Evolutionary conservation across 805 yeast species (phyloP), one percentile per base, ranked within the genome.

Genomic region (Zygosaccharomyces bailii): DNA sequence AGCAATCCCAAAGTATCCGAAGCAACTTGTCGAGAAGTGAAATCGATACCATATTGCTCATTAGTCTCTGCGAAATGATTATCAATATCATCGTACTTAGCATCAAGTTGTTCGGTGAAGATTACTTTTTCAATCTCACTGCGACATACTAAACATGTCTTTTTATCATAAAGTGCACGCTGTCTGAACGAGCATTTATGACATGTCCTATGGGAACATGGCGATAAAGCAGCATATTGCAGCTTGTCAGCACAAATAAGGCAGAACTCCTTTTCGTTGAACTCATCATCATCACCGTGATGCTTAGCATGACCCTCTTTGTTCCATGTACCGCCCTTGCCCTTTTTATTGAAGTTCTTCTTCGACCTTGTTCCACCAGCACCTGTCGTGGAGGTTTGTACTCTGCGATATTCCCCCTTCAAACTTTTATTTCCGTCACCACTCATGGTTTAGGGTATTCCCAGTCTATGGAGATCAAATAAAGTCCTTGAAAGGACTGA

Each of bases 181-280:
- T 88, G 89, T 51, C 96, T 74, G 52, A 91, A 76, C 0, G 87
- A 72, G 69, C 99, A 93, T 35, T 63, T 67, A 59, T 88, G 86
- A 64, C 99, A 93, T 0, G 89, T 80, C 25, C 72, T 75, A 61
- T 93, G 98, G 55, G 82, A 80, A 65, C 99, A 93, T 0, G 88
- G 86, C 1, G 93, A 76, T 7, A 85, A 57, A 0, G 95, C 87
- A 2, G 81, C 79, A 53, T 73, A 76, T n/a, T 55, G 52, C 20
- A 88, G 72, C 23, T 69, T 69, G 36, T 86, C 84, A 0, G 97
- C 93, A 69, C 99, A 93, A 45, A 93, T 86, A 17, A 89, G 67
- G 72, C 97, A 90, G 24, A 66, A 58, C 9, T 74, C 74, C 6
- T 55, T 64, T n/a, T 67, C 74, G 30, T 68, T 37, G 21, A 37